Conservation (phyloP, 164 flowering plant species). For the Vitis cinerea region DNA sequence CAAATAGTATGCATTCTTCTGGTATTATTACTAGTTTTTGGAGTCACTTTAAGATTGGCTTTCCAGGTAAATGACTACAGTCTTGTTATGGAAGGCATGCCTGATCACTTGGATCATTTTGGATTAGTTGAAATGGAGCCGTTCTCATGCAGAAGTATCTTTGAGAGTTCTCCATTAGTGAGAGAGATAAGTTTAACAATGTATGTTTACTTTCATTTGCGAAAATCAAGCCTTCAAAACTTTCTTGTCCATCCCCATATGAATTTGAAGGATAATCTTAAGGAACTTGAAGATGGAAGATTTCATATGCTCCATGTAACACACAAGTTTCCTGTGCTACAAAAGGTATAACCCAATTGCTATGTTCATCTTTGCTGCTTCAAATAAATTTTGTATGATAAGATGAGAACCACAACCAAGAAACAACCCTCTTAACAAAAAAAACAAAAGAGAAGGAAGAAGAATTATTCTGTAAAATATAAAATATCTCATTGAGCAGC, state of each 20-base stretch:
- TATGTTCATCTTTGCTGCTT: background rate
- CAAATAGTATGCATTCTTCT: background rate
- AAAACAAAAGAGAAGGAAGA: too few species aligned
- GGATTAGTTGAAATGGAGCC: constrained; percentile 23
- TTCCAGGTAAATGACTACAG: constrained; percentile 57
- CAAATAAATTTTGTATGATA: background rate
- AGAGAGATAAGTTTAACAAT: constrained; percentile 27
- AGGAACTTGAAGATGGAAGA: constrained; percentile 35
- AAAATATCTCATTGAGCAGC: background rate
- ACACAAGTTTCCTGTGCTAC: constrained; percentile 68
- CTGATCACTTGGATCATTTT: constrained; percentile 25
- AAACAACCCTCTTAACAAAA: too few species aligned
- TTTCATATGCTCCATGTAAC: constrained; percentile 60
- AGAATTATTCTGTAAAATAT: background rate
- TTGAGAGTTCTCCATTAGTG: constrained; percentile 24
- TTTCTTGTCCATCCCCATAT: constrained; percentile 17
- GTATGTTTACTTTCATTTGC: constrained; percentile 41
- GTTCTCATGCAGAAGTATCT: constrained; percentile 61
- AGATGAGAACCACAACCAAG: background rate
- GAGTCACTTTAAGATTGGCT: background rate
- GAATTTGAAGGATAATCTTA: constrained; percentile 19
- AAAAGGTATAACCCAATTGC: constrained; percentile 37
- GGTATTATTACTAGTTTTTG: background rate
- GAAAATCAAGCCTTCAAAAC: constrained; percentile 32
- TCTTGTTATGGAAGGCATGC: constrained; percentile 55